Evolutionary conservation across 1,284 basidiomycete species (phyloP).

Genomic region (Tilletia horrida): DNA sequence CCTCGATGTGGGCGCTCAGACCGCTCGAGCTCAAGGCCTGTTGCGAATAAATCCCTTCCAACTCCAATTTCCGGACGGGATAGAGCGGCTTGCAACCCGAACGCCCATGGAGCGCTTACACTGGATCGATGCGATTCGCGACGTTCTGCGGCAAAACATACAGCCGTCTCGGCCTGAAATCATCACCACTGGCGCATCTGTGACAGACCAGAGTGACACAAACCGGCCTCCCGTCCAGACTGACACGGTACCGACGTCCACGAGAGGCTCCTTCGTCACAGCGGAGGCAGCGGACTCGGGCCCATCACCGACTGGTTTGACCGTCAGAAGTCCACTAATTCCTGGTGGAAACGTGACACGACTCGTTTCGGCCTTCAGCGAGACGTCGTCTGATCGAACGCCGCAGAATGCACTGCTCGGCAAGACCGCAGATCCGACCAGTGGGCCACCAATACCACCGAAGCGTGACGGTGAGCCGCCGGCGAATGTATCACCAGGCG

Average conservation of each 20-base stretch:
- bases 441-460: slow-evolving; percentile 8
- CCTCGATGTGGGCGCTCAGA: slow-evolving; percentile 34
- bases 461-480: slow-evolving; percentile 10
- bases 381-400: slow-evolving; percentile 4
- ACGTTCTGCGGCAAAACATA: background rate
- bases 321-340: background rate
- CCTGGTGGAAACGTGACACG: slow-evolving; percentile 2
- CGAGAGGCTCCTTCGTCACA: background rate
- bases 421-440: background rate
- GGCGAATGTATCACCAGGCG: background rate
- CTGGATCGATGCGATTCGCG: slow-evolving; percentile 37
- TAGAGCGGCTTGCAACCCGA: slow-evolving; percentile 42
- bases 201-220: too few relatives aligned
- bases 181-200: background rate
- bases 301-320: background rate
- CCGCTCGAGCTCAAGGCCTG: slow-evolving; percentile 35
- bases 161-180: too few relatives aligned
- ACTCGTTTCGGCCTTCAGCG: slow-evolving; percentile 14
- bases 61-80: slow-evolving; percentile 50
- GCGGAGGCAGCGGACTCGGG: background rate
- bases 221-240: background rate
- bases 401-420: background rate
- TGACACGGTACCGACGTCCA: background rate
- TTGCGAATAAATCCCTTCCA: slow-evolving; percentile 40
- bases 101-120: slow-evolving; percentile 39